Evolutionary conservation across 768 basidiomycete genomes (phyloP), one percentile per base, ranked within the genome.

Genomic region (Tylopilus sp.): DNA sequence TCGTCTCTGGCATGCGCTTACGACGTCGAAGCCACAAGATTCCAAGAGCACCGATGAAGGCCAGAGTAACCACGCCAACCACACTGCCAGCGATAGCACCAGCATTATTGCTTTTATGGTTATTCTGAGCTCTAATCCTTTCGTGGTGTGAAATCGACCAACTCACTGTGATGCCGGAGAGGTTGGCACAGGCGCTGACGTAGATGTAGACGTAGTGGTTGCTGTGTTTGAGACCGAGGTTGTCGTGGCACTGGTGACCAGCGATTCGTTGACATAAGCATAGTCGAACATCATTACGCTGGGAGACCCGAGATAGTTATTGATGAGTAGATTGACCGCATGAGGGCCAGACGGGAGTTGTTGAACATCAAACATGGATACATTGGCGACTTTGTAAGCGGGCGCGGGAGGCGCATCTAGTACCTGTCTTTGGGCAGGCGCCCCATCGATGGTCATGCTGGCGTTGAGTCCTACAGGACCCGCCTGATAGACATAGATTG

Each of bases 241-340:
- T 17, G 33, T 38, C 9, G 42, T 34, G 1, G 58, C 38, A 34
- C 26, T 58, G 19, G 47, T 26, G 24, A 59, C 64, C 3, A 56
- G 4, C 0, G 53, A 59, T 40, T 65, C 59, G 29, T 61, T 65
- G 53, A 65, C 40, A 24, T 53, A 56, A 26, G 56, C 62, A 38
- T 61, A 62, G 46, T 63, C 64, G 16, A 65, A 66, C 64, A 61
- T 66, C 62, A 61, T 63, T 6, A 54, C 54, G 5, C 51, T 63
- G 36, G 57, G 61, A 1, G 63, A 59, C 13, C 63, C 64, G 16
- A 43, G 52, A 24, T 60, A 53, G 31, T 65, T 53, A 13, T 64
- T 62, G 41, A 65, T 36, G 28, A 58, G 53, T 28, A 64, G 36
- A 4, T 4, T 29, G 12, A 59, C 41, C 9, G 54, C 38, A 26